Evolutionary conservation across 2,329 filamentous ascomycete genomes (phyloP).

Genomic region (Colletotrichum higginsianum): DNA sequence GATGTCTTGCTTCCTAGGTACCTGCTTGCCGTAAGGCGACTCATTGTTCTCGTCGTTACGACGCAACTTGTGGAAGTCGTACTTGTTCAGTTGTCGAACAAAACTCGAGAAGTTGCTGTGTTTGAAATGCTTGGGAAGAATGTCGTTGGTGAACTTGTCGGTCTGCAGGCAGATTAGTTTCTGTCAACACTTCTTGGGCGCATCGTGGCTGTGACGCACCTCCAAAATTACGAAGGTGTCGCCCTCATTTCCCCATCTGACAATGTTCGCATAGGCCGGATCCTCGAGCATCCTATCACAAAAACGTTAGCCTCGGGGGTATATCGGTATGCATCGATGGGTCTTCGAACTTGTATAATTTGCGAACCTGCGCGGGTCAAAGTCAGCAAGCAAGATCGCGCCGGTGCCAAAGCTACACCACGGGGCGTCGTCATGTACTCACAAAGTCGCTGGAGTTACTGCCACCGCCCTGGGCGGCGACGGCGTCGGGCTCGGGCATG

Average conservation of each 20-base stretch:
- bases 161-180: constrained; percentile 70
- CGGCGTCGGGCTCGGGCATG: constrained; percentile 56
- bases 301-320: constrained; percentile 50
- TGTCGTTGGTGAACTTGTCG: constrained; percentile 97
- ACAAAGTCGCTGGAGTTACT: constrained; percentile 98
- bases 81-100: constrained; percentile 95
- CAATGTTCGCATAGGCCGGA: constrained; percentile 90
- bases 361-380: constrained; percentile 80
- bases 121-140: constrained; percentile 98
- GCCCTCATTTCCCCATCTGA: constrained; percentile 94
- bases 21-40: constrained; percentile 85
- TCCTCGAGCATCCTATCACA: constrained; percentile 91
- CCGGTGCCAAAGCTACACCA: constrained; percentile 29
- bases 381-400: constrained; percentile 48
- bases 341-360: constrained; percentile 90
- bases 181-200: not conserved
- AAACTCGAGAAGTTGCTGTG: constrained; percentile 99
- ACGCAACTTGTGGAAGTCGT: constrained; percentile 98
- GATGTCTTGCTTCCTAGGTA: constrained; percentile 55
- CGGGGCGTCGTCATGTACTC: constrained; percentile 59
- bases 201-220: constrained; percentile 66
- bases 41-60: constrained; percentile 89
- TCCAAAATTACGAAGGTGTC: constrained; percentile 98
- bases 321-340: constrained; percentile 30
- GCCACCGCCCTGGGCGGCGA: constrained; percentile 60